phyloP scores from a whole-genome alignment of 129 eudicot genomes.

The Dittrichia graveolens region DNA sequence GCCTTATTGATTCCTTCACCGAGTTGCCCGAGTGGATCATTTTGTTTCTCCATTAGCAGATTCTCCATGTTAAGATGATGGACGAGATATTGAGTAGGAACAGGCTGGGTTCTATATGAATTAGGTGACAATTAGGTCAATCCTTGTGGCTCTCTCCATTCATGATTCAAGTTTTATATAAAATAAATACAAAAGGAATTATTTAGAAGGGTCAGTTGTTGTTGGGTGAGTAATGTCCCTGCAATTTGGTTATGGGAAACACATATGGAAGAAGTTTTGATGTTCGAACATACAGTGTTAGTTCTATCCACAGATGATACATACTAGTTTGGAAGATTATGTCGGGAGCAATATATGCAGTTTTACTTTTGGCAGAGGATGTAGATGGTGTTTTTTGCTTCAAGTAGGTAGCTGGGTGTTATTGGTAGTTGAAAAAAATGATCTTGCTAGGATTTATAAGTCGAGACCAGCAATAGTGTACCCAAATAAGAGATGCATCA shows the following conservation, averaged over 20 bases:
- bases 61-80: not conserved
- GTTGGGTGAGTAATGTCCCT: conserved; percentile 1
- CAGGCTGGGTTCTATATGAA: not conserved
- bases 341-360: too few species aligned
- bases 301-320: not conserved
- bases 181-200: not conserved
- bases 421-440: conserved; percentile 3
- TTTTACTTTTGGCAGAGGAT: too few species aligned
- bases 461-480: not conserved
- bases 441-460: not conserved
- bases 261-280: conserved; percentile 4
- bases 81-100: not conserved
- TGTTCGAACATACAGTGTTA: not conserved
- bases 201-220: not conserved
- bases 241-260: not conserved
- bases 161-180: not conserved
- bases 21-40: too few species aligned
- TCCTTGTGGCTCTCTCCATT: not conserved
- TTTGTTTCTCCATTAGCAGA: too few species aligned
- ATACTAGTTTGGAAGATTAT: not conserved
- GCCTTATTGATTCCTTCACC: too few species aligned
- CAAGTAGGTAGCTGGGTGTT: not conserved
- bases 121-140: not conserved
- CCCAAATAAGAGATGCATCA: not conserved
- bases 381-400: not conserved